phyloP scores from a whole-genome alignment of 2,329 filamentous ascomycete species.

The Fusarium sp. region DNA sequence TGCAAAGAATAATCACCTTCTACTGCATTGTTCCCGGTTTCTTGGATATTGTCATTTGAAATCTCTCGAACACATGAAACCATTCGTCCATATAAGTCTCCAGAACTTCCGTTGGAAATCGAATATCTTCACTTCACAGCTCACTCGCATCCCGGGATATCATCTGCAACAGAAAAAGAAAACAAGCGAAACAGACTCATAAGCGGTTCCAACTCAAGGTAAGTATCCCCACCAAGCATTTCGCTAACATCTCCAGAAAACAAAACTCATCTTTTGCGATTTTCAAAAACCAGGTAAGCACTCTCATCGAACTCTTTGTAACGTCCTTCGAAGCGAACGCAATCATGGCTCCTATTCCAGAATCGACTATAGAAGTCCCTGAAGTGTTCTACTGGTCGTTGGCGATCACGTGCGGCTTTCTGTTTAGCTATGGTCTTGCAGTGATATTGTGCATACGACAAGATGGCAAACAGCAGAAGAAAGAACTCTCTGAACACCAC shows the following conservation, averaged over 20 bases:
- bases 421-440: not conserved
- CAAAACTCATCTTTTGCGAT: not conserved
- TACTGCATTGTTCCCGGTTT: too few relatives aligned
- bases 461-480: not conserved
- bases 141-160: not conserved
- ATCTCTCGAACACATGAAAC: not conserved
- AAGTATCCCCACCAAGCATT: not conserved
- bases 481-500: not conserved
- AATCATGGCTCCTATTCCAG: not conserved
- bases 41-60: not conserved
- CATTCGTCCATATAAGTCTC: not conserved
- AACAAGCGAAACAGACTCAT: not conserved
- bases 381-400: not conserved
- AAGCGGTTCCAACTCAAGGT: not conserved
- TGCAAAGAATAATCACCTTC: not conserved
- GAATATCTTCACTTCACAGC: not conserved
- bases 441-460: not conserved
- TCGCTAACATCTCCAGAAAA: not conserved
- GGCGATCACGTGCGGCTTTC: not conserved
- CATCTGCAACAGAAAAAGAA: not conserved
- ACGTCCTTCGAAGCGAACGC: not conserved
- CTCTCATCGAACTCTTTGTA: not conserved
- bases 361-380: too few relatives aligned
- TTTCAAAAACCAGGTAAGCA: not conserved
- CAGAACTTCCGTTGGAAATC: too few relatives aligned